Base-by-base conservation (phyloP, 1,139 yeast genomes). In the Ogataea hybrid region DNA sequence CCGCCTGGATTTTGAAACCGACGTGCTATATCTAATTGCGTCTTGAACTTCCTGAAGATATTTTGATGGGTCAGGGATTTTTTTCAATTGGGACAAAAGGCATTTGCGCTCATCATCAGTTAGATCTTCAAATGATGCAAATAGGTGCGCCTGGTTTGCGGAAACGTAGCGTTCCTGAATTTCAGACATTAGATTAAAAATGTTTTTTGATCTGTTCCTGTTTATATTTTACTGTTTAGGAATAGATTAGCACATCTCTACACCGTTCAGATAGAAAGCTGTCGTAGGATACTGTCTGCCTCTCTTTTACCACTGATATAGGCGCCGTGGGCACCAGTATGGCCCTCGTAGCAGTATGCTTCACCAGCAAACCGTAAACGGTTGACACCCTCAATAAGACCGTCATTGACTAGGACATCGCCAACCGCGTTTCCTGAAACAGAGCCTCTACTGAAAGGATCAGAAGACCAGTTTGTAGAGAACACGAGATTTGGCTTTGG, bases 311-410 rank as follows among this genome's bases (percentile, higher is more conserved):
- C 81, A 54, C 79, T 74, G 32, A 60, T 49, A 51, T 69, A 76
- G 0, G 82, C 82, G 1, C 81, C 81, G 51, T 77, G 80, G 4
- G 75, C 77, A 59, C 79, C 73, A 2, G 79, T 79, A 17, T 71
- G 71, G 1, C 79, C 81, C 33, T 75, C 79, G 46, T 61, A 55
- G 27, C 67, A 63, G 11, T 79, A 71, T 47, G 75, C 79, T 51
- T 77, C 81, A 2, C 82, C 82, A 0, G 81, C 81, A 64, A 77
- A 77, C 22, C 81, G 57, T 11, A 76, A 57, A 6, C 63, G 61
- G 0, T 75, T 79, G 32, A 63, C 58, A 3, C 70, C 70, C 5
- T 74, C 73, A 14, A 70, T 58, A 14, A 75, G 58, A 4, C 50
- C 56, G 30, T 50, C 57, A 29, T 56, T 56, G 12, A 59, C 58